Evolutionary conservation across 2,329 filamentous ascomycete genomes (phyloP), one percentile per base, ranked within the genome.

Genomic region (Talaromyces verruculosus): DNA sequence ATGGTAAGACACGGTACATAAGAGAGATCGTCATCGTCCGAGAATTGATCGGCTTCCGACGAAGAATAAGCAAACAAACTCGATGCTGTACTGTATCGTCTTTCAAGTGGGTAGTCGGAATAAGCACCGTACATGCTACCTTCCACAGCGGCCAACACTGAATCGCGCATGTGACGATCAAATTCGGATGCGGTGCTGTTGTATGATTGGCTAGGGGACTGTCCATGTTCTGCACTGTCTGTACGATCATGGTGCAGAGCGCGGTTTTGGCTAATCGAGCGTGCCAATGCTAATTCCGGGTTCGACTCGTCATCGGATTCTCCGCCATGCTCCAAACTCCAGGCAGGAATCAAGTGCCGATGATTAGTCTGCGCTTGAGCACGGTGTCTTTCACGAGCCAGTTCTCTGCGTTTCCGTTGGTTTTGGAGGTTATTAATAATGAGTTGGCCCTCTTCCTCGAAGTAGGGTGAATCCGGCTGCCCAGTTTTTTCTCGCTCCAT

Each of bases 1-100:
- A 97, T 84, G 0, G 94, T 96, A 80, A 99, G 91, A 79, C 93
- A 93, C 17, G 95, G 95, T 17, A 98, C 94, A 73, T 95, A 97
- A 41, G 91, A 92, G 77, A 92, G 92, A 75, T 98, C 93, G 71
- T 97, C 92, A 41, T 92, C 90, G 59, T 80, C 79, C 8, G 75
- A 73, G 17, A 77, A 73, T 74, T 78, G 79, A 65, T 82, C 79
- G 1, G 78, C 74, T 66, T 82, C 80, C 1, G 79, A 81, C 1
- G 77, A 78, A 39, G 79, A 75, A 66, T 81, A 78, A 5, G 79
- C 78, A 66, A 80, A 72, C 62, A 79, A 78, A 67, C 91, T 95
- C 63, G 91, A 92, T 3, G 91, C 88, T 79, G 93, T 86, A 74
- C 93, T 97, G 39, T 92, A 90, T 3, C 91, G 91, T 61, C 92